Evolutionary conservation across 75 land plant genomes (phyloP).

Genomic region (Picea glauca): DNA sequence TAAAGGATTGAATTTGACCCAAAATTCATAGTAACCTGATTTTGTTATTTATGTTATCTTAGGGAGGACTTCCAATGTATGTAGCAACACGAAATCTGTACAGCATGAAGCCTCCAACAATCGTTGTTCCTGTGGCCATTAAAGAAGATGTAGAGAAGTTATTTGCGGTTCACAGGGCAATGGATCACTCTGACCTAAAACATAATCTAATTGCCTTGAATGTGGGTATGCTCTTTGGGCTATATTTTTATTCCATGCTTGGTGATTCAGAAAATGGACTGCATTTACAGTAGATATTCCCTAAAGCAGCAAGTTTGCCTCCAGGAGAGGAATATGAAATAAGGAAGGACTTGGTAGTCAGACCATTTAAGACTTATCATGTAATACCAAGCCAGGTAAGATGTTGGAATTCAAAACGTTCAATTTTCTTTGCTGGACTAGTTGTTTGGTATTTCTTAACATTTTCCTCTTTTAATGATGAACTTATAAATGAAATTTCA

Average conservation of each 20-base stretch:
- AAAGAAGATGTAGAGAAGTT: conserved; percentile 72
- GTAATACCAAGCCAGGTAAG: conserved; percentile 87
- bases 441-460: background rate
- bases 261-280: no score
- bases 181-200: conserved; percentile 81
- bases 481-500: background rate
- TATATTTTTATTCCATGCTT: no score
- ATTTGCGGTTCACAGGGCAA: conserved; percentile 72
- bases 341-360: conserved; percentile 72
- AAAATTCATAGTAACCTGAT: no score
- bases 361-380: conserved; percentile 90
- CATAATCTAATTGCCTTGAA: conserved; percentile 73
- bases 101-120: conserved; percentile 85
- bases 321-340: conserved; percentile 75
- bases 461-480: background rate
- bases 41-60: conserved; percentile 4
- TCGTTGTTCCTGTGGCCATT: conserved; percentile 63
- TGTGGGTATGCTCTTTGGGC: conserved; percentile 49
- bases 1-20: no score
- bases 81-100: conserved; percentile 96
- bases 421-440: background rate
- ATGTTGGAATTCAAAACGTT: background rate
- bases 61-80: conserved; percentile 98
- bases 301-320: conserved; percentile 11
- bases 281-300: background rate